phyloP scores from a whole-genome alignment of 108 stramenopile species.

The Mediolabrus comicus region DNA sequence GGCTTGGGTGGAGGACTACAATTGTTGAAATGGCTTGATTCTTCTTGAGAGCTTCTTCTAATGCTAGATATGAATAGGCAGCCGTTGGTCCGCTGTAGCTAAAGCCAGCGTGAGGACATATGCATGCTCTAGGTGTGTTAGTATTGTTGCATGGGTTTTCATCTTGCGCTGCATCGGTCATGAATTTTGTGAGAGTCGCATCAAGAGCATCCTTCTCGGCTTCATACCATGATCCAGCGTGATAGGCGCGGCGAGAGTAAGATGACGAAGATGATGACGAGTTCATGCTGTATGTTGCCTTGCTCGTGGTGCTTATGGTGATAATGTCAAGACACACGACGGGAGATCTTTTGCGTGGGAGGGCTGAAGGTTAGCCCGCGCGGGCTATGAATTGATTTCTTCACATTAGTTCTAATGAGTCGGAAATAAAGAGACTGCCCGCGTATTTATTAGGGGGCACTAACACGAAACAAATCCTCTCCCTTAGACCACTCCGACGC shows the following conservation, averaged over 20 bases:
- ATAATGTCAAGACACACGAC: too few species aligned
- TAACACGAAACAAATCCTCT: too few species aligned
- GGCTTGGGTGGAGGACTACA: constrained; percentile 74
- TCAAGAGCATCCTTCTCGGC: constrained; percentile 43
- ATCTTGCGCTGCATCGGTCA: constrained; percentile 43
- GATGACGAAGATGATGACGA: not conserved
- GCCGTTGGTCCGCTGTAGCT: constrained; percentile 85
- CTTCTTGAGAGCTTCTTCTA: constrained; percentile 44
- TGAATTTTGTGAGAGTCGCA: constrained; percentile 41
- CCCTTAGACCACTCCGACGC: too few species aligned
- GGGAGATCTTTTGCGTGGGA: too few species aligned
- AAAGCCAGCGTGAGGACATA: constrained; percentile 86
- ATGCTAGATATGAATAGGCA: constrained; percentile 64
- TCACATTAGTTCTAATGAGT: too few species aligned
- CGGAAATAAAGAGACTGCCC: too few species aligned
- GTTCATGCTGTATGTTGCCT: not conserved
- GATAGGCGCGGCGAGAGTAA: constrained; percentile 70
- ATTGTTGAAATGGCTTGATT: constrained; percentile 27
- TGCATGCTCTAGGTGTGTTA: constrained; percentile 53
- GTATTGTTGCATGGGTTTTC: not conserved
- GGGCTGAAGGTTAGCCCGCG: too few species aligned
- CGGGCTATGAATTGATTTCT: too few species aligned
- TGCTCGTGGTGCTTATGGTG: too few species aligned
- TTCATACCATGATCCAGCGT: constrained; percentile 82
- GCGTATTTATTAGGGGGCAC: too few species aligned